Evolutionary conservation across 208 protist genomes (phyloP).

Genomic region (Crithidia mellificae): DNA sequence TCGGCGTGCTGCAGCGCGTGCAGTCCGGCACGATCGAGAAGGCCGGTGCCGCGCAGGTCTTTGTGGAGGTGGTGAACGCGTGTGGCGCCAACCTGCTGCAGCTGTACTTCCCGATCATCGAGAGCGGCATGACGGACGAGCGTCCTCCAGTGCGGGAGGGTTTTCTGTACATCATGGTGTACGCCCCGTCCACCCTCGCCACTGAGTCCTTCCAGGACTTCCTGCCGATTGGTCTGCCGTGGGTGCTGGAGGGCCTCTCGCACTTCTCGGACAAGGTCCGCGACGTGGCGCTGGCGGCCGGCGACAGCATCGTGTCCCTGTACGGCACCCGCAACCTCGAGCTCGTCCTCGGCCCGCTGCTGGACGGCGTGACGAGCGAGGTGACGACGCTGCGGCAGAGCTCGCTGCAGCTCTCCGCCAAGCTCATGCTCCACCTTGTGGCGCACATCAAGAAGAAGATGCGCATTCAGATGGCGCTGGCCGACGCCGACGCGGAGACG

Average conservation of each 20-base stretch:
- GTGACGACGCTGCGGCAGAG: constrained; percentile 86
- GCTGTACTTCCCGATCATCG: constrained; percentile 65
- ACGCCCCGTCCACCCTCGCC: constrained; percentile 82
- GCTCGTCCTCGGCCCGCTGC: constrained; percentile 82
- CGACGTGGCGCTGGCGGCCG: constrained; percentile 85
- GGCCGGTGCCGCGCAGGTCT: constrained; percentile 89
- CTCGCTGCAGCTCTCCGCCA: constrained; percentile 86
- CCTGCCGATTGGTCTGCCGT: constrained; percentile 81
- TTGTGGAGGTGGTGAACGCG: constrained; percentile 84
- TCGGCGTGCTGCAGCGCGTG: constrained; percentile 68
- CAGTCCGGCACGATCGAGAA: constrained; percentile 83
- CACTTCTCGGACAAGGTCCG: constrained; percentile 91
- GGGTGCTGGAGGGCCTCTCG: constrained; percentile 89
- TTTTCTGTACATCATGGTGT: constrained; percentile 93
- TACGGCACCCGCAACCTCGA: constrained; percentile 85
- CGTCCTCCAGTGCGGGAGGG: constrained; percentile 85
- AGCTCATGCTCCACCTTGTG: constrained; percentile 90
- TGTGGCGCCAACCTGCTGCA: constrained; percentile 69
- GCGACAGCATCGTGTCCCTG: constrained; percentile 87
- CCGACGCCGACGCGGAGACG: constrained; percentile 39
- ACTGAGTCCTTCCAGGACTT: constrained; percentile 74
- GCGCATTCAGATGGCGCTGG: constrained; percentile 68
- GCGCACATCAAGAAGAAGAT: constrained; percentile 86
- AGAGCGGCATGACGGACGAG: constrained; percentile 81
- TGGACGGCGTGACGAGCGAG: constrained; percentile 79